Evolutionary conservation across 345 rosid species (phyloP).

Genomic region (Eucalyptus polybractea): DNA sequence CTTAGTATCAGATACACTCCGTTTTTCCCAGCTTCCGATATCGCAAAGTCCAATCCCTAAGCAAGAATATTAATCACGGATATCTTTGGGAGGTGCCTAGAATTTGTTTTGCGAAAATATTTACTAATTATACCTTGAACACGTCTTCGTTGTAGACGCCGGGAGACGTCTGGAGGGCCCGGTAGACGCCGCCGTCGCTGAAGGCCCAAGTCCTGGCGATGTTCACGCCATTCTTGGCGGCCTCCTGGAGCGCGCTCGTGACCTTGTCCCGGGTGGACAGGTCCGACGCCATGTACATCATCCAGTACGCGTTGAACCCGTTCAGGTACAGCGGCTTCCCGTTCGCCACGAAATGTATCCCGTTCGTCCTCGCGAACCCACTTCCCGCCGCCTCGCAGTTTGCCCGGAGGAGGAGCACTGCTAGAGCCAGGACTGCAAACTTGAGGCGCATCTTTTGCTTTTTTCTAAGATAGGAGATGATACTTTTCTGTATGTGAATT

Average conservation of each 20-base stretch:
- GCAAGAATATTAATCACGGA: background rate
- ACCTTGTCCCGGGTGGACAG: constrained; percentile 42
- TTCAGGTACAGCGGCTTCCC: constrained; percentile 38
- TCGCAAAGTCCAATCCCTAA: constrained; percentile 67
- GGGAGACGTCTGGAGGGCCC: constrained; percentile 63
- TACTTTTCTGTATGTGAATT: background rate
- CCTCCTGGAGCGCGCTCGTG: constrained; percentile 30
- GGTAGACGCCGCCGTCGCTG: constrained; percentile 34
- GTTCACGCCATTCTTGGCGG: constrained; percentile 49
- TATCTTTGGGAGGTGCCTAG: background rate
- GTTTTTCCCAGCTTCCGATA: constrained; percentile 45
- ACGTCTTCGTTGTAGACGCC: constrained; percentile 43
- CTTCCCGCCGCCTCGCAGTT: background rate
- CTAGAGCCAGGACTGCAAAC: background rate
- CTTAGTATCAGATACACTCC: constrained; percentile 43
- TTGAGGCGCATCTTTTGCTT: background rate
- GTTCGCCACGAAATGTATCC: constrained; percentile 27
- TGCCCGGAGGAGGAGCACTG: background rate
- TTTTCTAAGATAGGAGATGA: background rate
- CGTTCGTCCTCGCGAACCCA: constrained; percentile 20
- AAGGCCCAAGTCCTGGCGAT: constrained; percentile 81
- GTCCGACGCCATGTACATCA: constrained; percentile 53
- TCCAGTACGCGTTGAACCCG: constrained; percentile 86
- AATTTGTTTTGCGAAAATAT: background rate
- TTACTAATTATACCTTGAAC: constrained; percentile 33